A percentile compares a stretch with the other conserved stretches of the same genome.
These are phyloP conservation scores for Acanthamoeba rhysodes DNA, from an alignment of 208 protist genomes.

Conservation along the genomic window DNA sequence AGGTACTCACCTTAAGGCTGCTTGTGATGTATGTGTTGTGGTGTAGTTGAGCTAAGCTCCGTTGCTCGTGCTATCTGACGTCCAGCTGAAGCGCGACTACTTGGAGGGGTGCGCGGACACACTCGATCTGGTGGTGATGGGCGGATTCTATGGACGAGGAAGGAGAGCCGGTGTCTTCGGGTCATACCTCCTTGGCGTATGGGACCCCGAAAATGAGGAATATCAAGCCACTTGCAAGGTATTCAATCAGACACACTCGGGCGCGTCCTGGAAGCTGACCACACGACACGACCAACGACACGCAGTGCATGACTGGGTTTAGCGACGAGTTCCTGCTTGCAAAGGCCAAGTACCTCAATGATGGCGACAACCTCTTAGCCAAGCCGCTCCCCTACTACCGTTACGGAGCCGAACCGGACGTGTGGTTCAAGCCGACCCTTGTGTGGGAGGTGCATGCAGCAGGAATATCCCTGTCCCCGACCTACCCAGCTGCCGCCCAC, in stretches of 20 bases:
- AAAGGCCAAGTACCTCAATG: conserved; percentile 68
- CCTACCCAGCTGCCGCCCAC: conserved; percentile 96
- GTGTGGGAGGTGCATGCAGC: conserved; percentile 99
- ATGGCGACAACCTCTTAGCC: conserved; percentile 65
- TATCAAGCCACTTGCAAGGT: conserved; percentile 99
- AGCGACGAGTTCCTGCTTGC: conserved; percentile 80
- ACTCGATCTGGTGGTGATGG: conserved; percentile 99
- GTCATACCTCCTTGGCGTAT: conserved; percentile 98
- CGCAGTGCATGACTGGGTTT: conserved; percentile 77
- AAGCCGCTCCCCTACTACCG: conserved; percentile 78
- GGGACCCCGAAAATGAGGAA: conserved; percentile 97
- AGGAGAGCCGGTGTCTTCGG: conserved; percentile 97
- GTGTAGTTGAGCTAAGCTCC: neutral
- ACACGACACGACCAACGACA: neutral
- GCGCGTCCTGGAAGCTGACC: neutral
- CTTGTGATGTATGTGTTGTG: neutral
- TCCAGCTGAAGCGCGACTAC: conserved; percentile 99
- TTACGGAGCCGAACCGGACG: conserved; percentile 34
- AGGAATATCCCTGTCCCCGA: conserved; percentile 98
- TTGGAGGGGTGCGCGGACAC: conserved; percentile 98
- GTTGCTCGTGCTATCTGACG: neutral
- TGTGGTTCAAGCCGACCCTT: conserved; percentile 95
- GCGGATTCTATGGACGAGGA: conserved; percentile 98
- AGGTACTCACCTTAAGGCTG: conserved; percentile 88
- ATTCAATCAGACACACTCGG: neutral